Evolutionary conservation across 495 filamentous ascomycete species (phyloP).

Genomic region (Hyaloscypha finlandica): DNA sequence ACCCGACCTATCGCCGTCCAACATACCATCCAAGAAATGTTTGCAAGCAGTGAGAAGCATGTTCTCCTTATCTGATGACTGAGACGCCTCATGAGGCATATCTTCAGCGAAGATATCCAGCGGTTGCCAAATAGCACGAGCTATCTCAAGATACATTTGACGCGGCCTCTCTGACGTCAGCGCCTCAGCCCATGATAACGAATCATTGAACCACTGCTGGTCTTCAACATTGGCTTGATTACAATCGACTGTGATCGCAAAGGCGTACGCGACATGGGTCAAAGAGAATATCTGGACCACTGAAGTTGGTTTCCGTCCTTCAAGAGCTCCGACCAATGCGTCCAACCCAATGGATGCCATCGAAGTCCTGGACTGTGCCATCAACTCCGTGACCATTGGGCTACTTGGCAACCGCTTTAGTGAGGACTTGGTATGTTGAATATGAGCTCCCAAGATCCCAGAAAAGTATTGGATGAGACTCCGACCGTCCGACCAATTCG

Average conservation of each 20-base stretch:
- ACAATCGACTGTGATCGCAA: slow-evolving; percentile 22
- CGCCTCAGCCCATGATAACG: slow-evolving; percentile 18
- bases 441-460: slow-evolving; percentile 29
- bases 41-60: slow-evolving; percentile 19
- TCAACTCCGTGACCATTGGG: slow-evolving; percentile 20
- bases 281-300: slow-evolving; percentile 29
- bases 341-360: slow-evolving; percentile 29
- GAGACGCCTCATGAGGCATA: background rate
- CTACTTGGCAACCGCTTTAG: slow-evolving; percentile 17
- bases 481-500: slow-evolving; percentile 17
- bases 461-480: slow-evolving; percentile 27
- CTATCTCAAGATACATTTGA: slow-evolving; percentile 23
- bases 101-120: slow-evolving; percentile 1
- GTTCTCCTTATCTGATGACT: slow-evolving; percentile 12
- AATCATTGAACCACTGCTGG: slow-evolving; percentile 25
- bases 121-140: slow-evolving; percentile 26
- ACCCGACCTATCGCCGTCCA: background rate
- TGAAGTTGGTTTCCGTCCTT: slow-evolving; percentile 28
- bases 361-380: slow-evolving; percentile 27
- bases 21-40: slow-evolving; percentile 29
- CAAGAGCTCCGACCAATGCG: slow-evolving; percentile 23
- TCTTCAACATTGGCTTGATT: slow-evolving; percentile 18
- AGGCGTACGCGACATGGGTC: slow-evolving; percentile 31
- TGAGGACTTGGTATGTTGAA: slow-evolving; percentile 24
- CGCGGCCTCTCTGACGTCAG: slow-evolving; percentile 23